phyloP scores from a whole-genome alignment of 352 stramenopile species.

The Pythium utonaiense region DNA sequence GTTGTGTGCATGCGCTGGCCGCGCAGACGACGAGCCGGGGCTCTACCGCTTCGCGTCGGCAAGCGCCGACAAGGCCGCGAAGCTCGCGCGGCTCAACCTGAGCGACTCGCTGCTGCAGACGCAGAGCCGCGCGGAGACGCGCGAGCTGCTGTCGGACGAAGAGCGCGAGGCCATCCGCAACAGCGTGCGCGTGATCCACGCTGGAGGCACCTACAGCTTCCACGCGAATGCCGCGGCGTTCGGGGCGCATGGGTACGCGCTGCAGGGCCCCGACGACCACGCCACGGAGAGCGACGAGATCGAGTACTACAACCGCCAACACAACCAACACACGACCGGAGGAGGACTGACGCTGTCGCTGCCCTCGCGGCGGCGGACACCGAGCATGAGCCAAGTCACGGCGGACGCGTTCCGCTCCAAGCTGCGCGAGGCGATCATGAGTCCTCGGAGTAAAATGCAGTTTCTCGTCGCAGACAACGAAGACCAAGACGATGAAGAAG shows the following conservation, averaged over 20 bases:
- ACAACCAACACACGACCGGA: conserved; percentile 5
- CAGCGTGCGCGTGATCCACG: conserved; percentile 21
- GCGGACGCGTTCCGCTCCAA: conserved; percentile 68
- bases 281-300: conserved; percentile 24
- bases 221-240: conserved; percentile 2
- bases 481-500: neutral
- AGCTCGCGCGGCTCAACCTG: conserved; percentile 1
- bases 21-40: conserved; percentile 17
- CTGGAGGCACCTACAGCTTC: conserved; percentile 5
- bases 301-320: conserved; percentile 22
- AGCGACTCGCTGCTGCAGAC: conserved; percentile 20
- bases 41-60: conserved; percentile 11
- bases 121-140: conserved; percentile 24
- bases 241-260: conserved; percentile 10
- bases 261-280: conserved; percentile 11
- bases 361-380: conserved; percentile 12
- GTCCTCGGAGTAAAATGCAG: conserved; percentile 64
- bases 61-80: conserved; percentile 1
- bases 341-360: conserved; percentile 1
- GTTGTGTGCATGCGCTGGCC: conserved; percentile 20
- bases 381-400: conserved; percentile 46
- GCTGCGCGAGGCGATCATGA: conserved; percentile 64
- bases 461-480: conserved; percentile 34
- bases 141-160: conserved; percentile 24
- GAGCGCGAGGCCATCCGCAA: conserved; percentile 25